phyloP scores from a whole-genome alignment of 2,329 filamentous ascomycete genomes.

The Paraphaeosphaeria sporulosa region DNA sequence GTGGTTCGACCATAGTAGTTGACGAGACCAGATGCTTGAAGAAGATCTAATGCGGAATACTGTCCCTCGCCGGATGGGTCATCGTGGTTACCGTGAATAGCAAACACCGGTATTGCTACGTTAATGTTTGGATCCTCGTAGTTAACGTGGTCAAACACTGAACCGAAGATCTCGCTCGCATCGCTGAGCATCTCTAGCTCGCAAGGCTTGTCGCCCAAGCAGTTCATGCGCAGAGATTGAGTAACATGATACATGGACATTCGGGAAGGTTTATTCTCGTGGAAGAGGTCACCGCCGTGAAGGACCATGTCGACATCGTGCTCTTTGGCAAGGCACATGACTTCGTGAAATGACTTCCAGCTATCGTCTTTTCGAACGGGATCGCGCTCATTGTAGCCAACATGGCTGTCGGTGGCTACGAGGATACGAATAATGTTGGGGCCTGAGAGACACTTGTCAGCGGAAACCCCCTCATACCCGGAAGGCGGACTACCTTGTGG shows the following conservation, averaged over 20 bases:
- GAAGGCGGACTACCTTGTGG: conserved; percentile 33
- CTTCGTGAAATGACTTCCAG: conserved; percentile 94
- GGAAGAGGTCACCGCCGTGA: conserved; percentile 92
- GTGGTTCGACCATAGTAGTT: conserved; percentile 96
- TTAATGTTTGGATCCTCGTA: conserved; percentile 99
- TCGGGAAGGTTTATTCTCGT: conserved; percentile 96
- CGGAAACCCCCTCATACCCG: neutral
- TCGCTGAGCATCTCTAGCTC: conserved; percentile 95
- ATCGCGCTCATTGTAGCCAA: conserved; percentile 94
- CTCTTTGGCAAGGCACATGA: conserved; percentile 85
- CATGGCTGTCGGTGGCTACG: conserved; percentile 95
- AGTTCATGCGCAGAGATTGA: conserved; percentile 91
- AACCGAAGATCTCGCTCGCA: conserved; percentile 87
- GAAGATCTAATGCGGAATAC: conserved; percentile 85
- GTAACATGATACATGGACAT: conserved; percentile 98
- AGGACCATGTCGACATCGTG: conserved; percentile 98
- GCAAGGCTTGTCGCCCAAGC: conserved; percentile 92
- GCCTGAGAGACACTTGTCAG: conserved; percentile 46
- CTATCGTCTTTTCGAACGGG: conserved; percentile 95
- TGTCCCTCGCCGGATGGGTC: conserved; percentile 97
- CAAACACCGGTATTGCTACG: conserved; percentile 95
- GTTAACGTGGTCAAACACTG: conserved; percentile 90
- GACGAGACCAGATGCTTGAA: conserved; percentile 88
- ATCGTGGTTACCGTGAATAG: conserved; percentile 98
- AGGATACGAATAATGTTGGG: conserved; percentile 93